phyloP scores from a whole-genome alignment of 371 early-diverging fungal species.

The Mortierella sp. region DNA sequence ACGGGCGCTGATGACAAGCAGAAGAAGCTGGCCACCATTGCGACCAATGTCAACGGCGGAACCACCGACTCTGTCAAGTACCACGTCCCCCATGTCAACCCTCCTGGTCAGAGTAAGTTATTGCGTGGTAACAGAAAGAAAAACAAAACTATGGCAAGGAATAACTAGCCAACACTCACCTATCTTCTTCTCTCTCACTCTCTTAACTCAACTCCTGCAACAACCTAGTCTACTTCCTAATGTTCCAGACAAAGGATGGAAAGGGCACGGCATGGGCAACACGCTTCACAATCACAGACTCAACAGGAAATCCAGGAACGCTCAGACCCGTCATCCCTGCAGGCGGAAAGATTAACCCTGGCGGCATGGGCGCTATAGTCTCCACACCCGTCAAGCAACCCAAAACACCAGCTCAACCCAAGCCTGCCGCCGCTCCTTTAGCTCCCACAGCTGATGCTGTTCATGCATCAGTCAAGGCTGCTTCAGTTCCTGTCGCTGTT shows the following conservation, averaged over 20 bases:
- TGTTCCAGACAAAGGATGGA: conserved; percentile 45
- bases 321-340: conserved; percentile 33
- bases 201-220: background rate
- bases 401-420: background rate
- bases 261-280: conserved; percentile 44
- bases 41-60: conserved; percentile 37
- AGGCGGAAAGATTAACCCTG: conserved; percentile 47
- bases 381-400: background rate
- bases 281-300: conserved; percentile 50
- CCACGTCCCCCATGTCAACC: conserved; percentile 35
- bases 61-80: conserved; percentile 27
- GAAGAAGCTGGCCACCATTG: conserved; percentile 38
- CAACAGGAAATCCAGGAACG: conserved; percentile 27
- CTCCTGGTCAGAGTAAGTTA: conserved; percentile 51
- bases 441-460: background rate
- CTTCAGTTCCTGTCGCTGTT: background rate
- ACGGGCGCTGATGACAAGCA: conserved; percentile 48
- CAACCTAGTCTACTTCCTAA: conserved; percentile 46
- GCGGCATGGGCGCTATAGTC: conserved; percentile 35
- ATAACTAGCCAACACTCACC: background rate
- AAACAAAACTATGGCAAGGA: background rate
- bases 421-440: background rate
- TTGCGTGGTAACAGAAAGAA: background rate
- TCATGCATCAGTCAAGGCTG: background rate
- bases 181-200: background rate